Evolutionary conservation across 306 rosid genomes (phyloP), one percentile per base, ranked within the genome.

Genomic region (Trifolium subterraneum): DNA sequence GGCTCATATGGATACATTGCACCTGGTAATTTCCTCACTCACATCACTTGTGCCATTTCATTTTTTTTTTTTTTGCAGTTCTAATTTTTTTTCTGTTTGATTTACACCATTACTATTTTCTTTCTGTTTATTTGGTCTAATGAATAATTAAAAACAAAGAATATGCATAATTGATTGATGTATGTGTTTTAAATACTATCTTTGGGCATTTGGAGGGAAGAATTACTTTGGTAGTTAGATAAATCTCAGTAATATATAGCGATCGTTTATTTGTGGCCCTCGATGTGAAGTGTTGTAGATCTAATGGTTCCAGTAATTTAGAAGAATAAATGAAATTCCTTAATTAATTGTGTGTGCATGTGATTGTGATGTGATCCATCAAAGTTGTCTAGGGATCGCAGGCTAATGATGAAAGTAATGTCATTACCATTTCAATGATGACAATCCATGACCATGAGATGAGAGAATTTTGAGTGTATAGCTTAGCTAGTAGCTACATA

Each of bases 1-100:
- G 98, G 98, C 6, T 92, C 98, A 1, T 92, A 92, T 22, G 98
- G 98, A 73, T 92, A 92, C 88, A 92, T 92, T 58, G 98, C 98
- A 29, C 98, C 98, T 6, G 98, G 65, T 60, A 60, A 25, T 7
- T 58, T 23, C 2, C 15, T 55, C 6, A 20, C 31, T 55, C 35
- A 56, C 7, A 1, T 23, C 16, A 25, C 7, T 4, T 54, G 3
- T 33, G 36, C 36, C 7, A 33, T 33, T 33, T 5, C 6, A 31
- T n/a, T 4, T 20, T 54, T 10, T 2, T 44, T 4, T 10, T 22
- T 22, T n/a, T 33, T 13, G 3, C 33, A 9, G 23, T 59, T 25
- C 4, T 13, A 1, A 23, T 25, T 12, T 5, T 25, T 58, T 25
- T 7, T 25, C 5, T 14, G 51, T 45, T 45, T 14, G 7, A 45